Evolutionary conservation across 805 yeast genomes (phyloP).

Genomic region (Kazachstania africana): DNA sequence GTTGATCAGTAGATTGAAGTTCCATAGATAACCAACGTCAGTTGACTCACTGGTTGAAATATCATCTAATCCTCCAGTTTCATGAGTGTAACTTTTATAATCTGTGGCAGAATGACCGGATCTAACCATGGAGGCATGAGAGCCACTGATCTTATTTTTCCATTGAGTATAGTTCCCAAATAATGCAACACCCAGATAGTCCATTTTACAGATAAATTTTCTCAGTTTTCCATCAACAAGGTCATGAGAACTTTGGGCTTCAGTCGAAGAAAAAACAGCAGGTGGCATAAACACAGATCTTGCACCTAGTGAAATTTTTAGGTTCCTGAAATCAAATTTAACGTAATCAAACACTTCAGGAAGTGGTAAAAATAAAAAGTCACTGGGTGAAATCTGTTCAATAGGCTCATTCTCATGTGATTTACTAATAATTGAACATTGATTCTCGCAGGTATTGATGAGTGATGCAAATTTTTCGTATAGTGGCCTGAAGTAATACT

Average conservation of each 20-base stretch:
- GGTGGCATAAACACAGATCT: slow-evolving; percentile 35
- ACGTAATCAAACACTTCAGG: slow-evolving; percentile 27
- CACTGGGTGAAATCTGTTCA: slow-evolving; percentile 6
- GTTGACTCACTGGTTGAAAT: slow-evolving; percentile 23
- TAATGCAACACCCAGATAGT: slow-evolving; percentile 15
- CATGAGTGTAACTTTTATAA: slow-evolving; percentile 7
- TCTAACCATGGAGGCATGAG: slow-evolving; percentile 11
- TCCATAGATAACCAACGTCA: slow-evolving; percentile 24
- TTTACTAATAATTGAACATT: slow-evolving; percentile 10
- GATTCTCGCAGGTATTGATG: slow-evolving; percentile 9
- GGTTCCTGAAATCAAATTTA: slow-evolving; percentile 14
- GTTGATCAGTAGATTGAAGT: slow-evolving; percentile 12
- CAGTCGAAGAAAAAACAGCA: slow-evolving; percentile 24
- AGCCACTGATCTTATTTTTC: slow-evolving; percentile 13
- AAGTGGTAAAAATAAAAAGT: slow-evolving; percentile 17
- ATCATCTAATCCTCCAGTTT: slow-evolving; percentile 11
- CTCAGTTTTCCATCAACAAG: slow-evolving; percentile 30
- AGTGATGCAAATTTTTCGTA: slow-evolving; percentile 20
- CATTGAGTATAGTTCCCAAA: slow-evolving; percentile 19
- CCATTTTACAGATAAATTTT: slow-evolving; percentile 21
- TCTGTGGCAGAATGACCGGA: slow-evolving; percentile 6
- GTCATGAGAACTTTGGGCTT: slow-evolving; percentile 29
- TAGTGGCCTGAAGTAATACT: slow-evolving; percentile 17
- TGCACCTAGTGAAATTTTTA: slow-evolving; percentile 27
- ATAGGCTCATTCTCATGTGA: slow-evolving; percentile 1